Evolutionary conservation across 257 asterid genomes (phyloP).

Genomic region (Fraxinus pennsylvanica): DNA sequence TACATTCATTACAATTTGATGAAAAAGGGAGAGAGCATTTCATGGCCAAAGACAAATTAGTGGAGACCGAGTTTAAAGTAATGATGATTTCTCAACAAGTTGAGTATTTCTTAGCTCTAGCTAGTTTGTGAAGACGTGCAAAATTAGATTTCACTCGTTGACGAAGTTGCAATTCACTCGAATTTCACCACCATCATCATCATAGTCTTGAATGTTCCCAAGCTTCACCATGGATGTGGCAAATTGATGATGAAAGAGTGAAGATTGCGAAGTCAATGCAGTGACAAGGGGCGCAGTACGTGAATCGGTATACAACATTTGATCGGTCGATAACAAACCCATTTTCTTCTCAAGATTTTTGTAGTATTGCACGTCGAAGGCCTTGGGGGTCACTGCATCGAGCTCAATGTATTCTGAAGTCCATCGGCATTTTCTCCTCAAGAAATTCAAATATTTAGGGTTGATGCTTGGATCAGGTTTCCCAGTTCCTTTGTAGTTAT

Average conservation of each 20-base stretch:
- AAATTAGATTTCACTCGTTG: slow-evolving; percentile 22
- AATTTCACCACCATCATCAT: slow-evolving; percentile 51
- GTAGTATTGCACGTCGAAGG: slow-evolving; percentile 61
- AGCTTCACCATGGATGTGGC: slow-evolving; percentile 81
- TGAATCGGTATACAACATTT: slow-evolving; percentile 57
- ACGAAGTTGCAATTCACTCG: slow-evolving; percentile 54
- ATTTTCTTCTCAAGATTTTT: slow-evolving; percentile 66
- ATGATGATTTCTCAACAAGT: not conserved
- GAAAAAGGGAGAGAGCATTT: not conserved
- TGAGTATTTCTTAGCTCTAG: not conserved
- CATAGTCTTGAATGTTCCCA: slow-evolving; percentile 63
- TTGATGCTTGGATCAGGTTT: slow-evolving; percentile 52
- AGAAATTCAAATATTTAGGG: slow-evolving; percentile 53
- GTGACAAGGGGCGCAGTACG: slow-evolving; percentile 64
- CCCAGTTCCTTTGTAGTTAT: slow-evolving; percentile 43
- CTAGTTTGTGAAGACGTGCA: not conserved
- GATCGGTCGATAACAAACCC: slow-evolving; percentile 76
- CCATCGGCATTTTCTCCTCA: slow-evolving; percentile 86
- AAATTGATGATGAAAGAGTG: slow-evolving; percentile 50
- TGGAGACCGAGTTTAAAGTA: not conserved
- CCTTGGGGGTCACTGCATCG: slow-evolving; percentile 55
- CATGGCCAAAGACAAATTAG: not conserved
- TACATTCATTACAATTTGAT: not conserved
- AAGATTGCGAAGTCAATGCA: slow-evolving; percentile 54
- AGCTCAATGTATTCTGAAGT: slow-evolving; percentile 73